These are phyloP conservation scores for Pseudomonodictys pantanalensis DNA, from an alignment of 495 filamentous ascomycete species.

Conservation along the genomic window DNA sequence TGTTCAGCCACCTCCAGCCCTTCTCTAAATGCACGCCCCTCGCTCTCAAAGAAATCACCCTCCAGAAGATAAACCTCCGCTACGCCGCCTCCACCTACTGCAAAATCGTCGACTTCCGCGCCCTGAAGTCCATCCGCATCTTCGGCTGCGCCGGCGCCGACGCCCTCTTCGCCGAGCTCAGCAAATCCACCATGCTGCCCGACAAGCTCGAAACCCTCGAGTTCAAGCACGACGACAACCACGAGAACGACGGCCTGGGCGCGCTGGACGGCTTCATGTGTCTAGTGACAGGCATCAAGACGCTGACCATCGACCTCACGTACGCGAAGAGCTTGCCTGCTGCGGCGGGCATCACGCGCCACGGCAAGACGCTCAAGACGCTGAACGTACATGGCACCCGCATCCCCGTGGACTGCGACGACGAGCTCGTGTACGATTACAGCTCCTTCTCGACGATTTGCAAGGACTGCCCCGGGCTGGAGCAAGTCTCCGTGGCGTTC, in stretches of 20 bases:
- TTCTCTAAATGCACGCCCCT: slow-evolving; percentile 43
- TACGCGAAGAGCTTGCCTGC: slow-evolving; percentile 36
- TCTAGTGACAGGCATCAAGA: slow-evolving; percentile 39
- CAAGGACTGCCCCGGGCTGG: slow-evolving; percentile 36
- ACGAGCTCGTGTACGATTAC: slow-evolving; percentile 40
- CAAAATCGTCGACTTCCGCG: slow-evolving; percentile 40
- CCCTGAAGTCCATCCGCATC: slow-evolving; percentile 34
- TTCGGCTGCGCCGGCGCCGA: slow-evolving; percentile 40
- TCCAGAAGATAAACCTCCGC: slow-evolving; percentile 40
- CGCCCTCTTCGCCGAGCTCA: slow-evolving; percentile 40
- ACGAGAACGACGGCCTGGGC: slow-evolving; percentile 39
- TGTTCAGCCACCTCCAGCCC: slow-evolving; percentile 41
- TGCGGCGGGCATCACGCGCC: slow-evolving; percentile 37
- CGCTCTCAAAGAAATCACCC: slow-evolving; percentile 31
- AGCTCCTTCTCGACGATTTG: slow-evolving; percentile 39
- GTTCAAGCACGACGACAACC: slow-evolving; percentile 43
- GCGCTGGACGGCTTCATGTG: slow-evolving; percentile 44
- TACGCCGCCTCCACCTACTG: slow-evolving; percentile 42
- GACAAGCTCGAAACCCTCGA: slow-evolving; percentile 37
- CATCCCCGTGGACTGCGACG: slow-evolving; percentile 24
- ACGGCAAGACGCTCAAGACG: slow-evolving; percentile 37
- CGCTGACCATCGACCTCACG: slow-evolving; percentile 38
- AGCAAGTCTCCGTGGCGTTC: slow-evolving; percentile 39
- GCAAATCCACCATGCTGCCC: slow-evolving; percentile 39
- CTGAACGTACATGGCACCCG: slow-evolving; percentile 38